Base-by-base conservation (phyloP, 331 rosid species). In the Acacia pycnantha region DNA sequence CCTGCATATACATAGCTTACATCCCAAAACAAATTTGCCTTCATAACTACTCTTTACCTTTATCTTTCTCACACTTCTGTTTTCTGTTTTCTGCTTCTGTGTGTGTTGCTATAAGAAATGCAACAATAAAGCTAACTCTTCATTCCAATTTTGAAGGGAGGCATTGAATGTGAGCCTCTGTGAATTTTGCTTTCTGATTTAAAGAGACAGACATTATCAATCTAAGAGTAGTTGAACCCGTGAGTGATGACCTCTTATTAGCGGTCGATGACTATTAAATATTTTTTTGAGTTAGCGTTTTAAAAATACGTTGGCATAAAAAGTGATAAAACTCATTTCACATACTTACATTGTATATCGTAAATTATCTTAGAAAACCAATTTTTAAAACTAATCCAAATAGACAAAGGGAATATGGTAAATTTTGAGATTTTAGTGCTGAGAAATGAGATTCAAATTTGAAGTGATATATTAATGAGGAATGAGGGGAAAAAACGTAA, bases 81-180 rank as follows among this genome's bases (percentile, higher is more conserved):
- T 85, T 85, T 62, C 77, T 21, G 56, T 73, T 85, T 85, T 62
- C 77, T 21, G 58, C 78, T 75, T 6, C 33, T 46, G 48, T n/a
- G 29, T 71, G 77, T 26, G 19, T 12, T 61, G 18, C 43, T 56
- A 72, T 67, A 77, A 9, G 47, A 65, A 65, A 29, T 15, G 12
- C 44, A 33, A 13, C 72, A 2, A 18, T 7, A 66, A 3, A 67
- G 11, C 18, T 68, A 15, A 43, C 46, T 19, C 50, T 40, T 68
- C 50, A 40, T 37, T 13, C 51, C 51, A 47, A 47, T 47, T 47
- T 47, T 47, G 18, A 47, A 47, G 51, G 18, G 51, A 46, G 5
- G 5, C 4, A 11, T 44, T 11, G 13, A 58, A 11, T 22, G 15
- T 0, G 2, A 14, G 9, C 9, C 1, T 48, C 5, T 12, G 1